Evolutionary conservation across 2,329 filamentous ascomycete species (phyloP).

Genomic region (Thermothelomyces thermophilus): DNA sequence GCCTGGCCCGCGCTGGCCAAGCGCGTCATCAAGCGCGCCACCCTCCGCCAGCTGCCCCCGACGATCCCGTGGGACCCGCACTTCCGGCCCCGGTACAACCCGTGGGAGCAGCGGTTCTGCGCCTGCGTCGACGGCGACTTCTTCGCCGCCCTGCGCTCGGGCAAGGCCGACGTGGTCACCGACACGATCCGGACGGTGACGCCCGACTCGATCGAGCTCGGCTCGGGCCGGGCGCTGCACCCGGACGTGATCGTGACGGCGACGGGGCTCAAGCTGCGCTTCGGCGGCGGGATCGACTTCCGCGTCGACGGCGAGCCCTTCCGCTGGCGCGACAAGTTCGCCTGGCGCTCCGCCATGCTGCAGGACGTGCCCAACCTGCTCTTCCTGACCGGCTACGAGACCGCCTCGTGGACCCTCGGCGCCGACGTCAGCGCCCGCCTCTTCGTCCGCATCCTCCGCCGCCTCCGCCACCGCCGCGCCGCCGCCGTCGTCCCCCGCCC

Average conservation of each 20-base stretch:
- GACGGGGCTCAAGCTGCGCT: conserved; percentile 51
- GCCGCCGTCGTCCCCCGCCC: conserved; percentile 4
- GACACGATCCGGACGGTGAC: conserved; percentile 42
- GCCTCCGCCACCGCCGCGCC: background rate
- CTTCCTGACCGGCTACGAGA: conserved; percentile 50
- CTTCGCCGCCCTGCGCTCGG: conserved; percentile 34
- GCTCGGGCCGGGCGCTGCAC: conserved; percentile 38
- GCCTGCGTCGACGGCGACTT: conserved; percentile 44
- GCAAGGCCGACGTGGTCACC: conserved; percentile 38
- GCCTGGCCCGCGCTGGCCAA: conserved; percentile 41
- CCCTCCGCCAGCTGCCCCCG: conserved; percentile 41
- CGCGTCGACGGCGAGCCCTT: conserved; percentile 44
- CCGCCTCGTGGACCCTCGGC: conserved; percentile 8
- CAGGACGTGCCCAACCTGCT: conserved; percentile 55
- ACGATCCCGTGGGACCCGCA: conserved; percentile 46
- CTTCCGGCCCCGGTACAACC: conserved; percentile 49
- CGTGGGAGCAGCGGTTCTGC: conserved; percentile 65
- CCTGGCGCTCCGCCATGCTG: conserved; percentile 57
- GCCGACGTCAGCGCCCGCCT: conserved; percentile 6
- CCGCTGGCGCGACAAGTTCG: conserved; percentile 38
- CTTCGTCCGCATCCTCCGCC: conserved; percentile 2
- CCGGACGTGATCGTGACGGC: conserved; percentile 61
- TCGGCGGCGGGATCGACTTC: conserved; percentile 48
- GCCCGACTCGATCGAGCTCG: conserved; percentile 36
- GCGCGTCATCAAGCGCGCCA: conserved; percentile 36